Evolutionary conservation across 2,329 filamentous ascomycete species (phyloP), one percentile per base, ranked within the genome.

Genomic region (Paraphaeosphaeria sporulosa): DNA sequence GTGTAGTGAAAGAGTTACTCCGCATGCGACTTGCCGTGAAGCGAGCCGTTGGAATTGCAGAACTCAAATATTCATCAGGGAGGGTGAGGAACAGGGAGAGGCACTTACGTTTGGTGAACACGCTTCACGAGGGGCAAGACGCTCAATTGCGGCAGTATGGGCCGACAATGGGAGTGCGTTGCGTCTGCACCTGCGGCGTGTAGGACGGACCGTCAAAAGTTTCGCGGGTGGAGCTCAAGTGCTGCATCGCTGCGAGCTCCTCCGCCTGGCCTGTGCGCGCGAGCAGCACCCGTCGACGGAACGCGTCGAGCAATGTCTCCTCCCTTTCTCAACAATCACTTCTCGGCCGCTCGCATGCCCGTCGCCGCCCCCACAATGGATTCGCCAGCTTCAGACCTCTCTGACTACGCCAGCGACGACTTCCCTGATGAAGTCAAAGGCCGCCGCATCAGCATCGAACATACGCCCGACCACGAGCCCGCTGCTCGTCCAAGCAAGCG

Each of bases 301-400:
- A 48, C 53, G 43, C 43, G 52, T 46, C 27, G 42, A 21, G 12
- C 38, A 38, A 27, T 43, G 55, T 17, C 48, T 32, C 19, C 44
- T 53, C 40, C 54, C 59, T 42, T 34, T 38, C 53, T 49, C 53
- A 36, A 44, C 53, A 44, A 21, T n/a, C 59, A 58, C 17, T 47
- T 17, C 57, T 51, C 40, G 40, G 8, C 27, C 27, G 34, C 27
- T 49, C n/a, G n/a, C 52, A 17, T 12, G 23, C 23, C 30, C 42
- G 19, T 36, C 40, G 47, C 21, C 40, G 53, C 52, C 27, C 27
- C 48, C 52, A 50, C 56, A 27, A 87, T 73, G 74, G 77, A 79
- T n/a, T 88, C 86, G 12, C 85, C 87, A 13, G 85, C 81, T 55
- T 89, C 87, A 36, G 86, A 87, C 42, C 85, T 91, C 68, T 90